Evolutionary conservation across 2,329 filamentous ascomycete genomes (phyloP).

Genomic region (Talaromyces islandicus): DNA sequence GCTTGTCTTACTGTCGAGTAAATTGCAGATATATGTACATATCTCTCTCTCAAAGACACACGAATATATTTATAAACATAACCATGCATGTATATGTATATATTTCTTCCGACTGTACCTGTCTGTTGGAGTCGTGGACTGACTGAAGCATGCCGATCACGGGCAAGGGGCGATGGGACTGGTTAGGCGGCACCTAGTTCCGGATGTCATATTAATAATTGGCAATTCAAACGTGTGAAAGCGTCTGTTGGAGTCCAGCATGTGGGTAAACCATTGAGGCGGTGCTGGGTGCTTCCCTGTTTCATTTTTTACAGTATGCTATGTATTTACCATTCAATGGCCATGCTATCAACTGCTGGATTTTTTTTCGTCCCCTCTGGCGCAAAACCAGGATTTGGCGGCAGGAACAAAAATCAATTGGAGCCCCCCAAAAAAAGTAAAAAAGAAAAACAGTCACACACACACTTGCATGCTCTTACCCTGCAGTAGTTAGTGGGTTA

Average conservation of each 20-base stretch:
- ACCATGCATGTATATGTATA: not conserved
- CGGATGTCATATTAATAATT: not conserved
- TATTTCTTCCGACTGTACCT: no score
- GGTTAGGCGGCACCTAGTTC: not conserved
- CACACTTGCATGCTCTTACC: not conserved
- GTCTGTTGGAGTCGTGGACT: no score
- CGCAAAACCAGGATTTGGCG: no score
- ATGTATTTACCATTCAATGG: not conserved
- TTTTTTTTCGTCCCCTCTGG: no score
- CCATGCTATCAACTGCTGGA: not conserved
- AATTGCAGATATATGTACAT: not conserved
- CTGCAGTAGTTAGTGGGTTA: not conserved
- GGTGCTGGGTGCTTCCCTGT: not conserved
- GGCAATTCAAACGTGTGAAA: not conserved
- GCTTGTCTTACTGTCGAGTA: no score
- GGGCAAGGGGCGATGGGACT: not conserved
- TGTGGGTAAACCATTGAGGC: not conserved
- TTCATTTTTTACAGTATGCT: not conserved
- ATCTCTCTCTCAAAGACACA: not conserved
- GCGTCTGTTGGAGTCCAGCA: not conserved
- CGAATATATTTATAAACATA: not conserved
- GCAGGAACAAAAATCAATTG: no score
- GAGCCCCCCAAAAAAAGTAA: not conserved
- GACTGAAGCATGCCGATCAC: not conserved
- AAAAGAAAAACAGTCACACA: no score